Evolutionary conservation across 257 asterid species (phyloP).

Genomic region (Nicotiana attenuata): DNA sequence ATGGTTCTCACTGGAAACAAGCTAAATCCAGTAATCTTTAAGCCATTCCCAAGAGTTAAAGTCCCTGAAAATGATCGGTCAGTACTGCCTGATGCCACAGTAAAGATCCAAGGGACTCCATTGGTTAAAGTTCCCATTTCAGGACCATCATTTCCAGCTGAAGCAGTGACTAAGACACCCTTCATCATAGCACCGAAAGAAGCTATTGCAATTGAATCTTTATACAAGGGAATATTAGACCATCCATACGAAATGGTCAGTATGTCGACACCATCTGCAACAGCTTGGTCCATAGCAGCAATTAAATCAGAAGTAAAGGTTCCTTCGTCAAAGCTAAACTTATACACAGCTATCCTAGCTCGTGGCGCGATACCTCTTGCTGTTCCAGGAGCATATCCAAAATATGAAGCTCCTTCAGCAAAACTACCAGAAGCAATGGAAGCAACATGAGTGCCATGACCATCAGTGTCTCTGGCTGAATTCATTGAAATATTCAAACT

Average conservation of each 20-base stretch:
- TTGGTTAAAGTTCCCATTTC: background rate
- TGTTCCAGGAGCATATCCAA: slow-evolving; percentile 9
- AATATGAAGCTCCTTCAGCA: slow-evolving; percentile 11
- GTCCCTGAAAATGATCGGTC: slow-evolving; percentile 34
- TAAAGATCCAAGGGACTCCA: slow-evolving; percentile 33
- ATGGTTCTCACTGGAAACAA: slow-evolving; percentile 19
- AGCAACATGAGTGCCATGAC: slow-evolving; percentile 12
- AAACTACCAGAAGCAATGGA: slow-evolving; percentile 16
- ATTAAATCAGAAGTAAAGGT: background rate
- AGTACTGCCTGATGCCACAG: slow-evolving; percentile 28
- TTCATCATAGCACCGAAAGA: background rate
- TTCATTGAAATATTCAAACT: slow-evolving; percentile 15
- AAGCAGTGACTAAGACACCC: background rate
- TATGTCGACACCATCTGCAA: background rate
- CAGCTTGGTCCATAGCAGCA: slow-evolving; percentile 3
- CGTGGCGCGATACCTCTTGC: background rate
- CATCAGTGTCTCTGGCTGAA: slow-evolving; percentile 15
- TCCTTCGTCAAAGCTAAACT: slow-evolving; percentile 2
- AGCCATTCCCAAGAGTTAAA: slow-evolving; percentile 28
- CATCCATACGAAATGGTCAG: background rate
- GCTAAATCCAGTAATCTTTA: slow-evolving; percentile 26
- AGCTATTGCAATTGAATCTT: background rate
- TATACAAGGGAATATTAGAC: background rate
- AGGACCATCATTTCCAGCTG: slow-evolving; percentile 1
- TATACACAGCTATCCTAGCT: slow-evolving; percentile 11